Base-by-base conservation (phyloP, 2,329 filamentous ascomycete genomes). In the Huntiella abstrusa region DNA sequence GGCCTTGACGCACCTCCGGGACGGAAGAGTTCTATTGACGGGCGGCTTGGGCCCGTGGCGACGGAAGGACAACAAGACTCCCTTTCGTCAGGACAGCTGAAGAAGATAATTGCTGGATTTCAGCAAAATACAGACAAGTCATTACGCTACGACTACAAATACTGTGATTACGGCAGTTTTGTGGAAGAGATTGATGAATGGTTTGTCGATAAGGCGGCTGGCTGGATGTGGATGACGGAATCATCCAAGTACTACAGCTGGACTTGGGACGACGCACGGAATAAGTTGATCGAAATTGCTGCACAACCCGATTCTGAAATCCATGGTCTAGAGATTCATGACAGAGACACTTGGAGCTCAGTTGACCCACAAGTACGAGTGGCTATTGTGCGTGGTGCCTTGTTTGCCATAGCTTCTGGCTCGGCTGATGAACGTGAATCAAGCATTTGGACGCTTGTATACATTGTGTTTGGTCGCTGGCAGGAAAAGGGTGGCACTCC, bases 141-240 rank as follows among this genome's bases (percentile, higher is more conserved):
- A 38, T 75, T 77, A 8, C 44, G 48, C 32, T 98, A 98, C 66
- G 86, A 91, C 51, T 98, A 94, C 59, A 74, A 73, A 52, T 88
- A 88, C 63, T 66, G 72, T 19, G 82, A 88, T 60, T 71, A 73
- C 47, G 77, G 79, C 16, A 66, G 75, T 1, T 80, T 93, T 54
- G 76, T 83, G 13, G 84, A 91, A 52, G 91, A 98, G 65, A 70
- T 98, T 41, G 85, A 96, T 58, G 91, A 98, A 64, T 98, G 91
- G 91, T 98, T 98, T 62, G 77, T 80, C 45, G 95, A 96, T 62
- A 81, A 82, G 54, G 78, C 85, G 51, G 82, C 83, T 61, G 87
- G 96, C 58, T 83, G 83, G 63, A 71, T 80, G 41, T 79, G 87
- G 55, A 67, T 95, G 42, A 72, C 82, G 45, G 74, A 78, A 45